These are phyloP conservation scores for Acidiella bohemica DNA, from an alignment of 495 filamentous ascomycete species.

Conservation along the genomic window DNA sequence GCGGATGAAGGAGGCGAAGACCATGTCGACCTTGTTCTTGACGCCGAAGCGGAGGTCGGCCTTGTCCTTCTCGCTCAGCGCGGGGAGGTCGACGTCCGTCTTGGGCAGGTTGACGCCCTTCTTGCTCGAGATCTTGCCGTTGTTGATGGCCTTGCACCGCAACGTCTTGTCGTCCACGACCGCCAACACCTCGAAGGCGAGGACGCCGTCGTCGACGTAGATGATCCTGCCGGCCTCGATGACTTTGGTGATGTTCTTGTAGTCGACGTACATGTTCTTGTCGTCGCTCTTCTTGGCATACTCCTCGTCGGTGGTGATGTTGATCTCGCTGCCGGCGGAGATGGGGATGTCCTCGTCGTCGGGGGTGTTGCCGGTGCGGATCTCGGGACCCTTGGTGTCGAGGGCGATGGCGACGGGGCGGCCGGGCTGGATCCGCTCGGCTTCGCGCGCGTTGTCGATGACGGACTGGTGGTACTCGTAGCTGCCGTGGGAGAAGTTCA, in stretches of 20 bases:
- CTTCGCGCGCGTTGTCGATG: slow-evolving; percentile 82
- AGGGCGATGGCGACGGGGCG: slow-evolving; percentile 92
- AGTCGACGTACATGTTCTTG: slow-evolving; percentile 96
- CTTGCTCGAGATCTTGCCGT: slow-evolving; percentile 92
- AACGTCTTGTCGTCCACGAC: slow-evolving; percentile 81
- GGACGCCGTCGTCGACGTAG: slow-evolving; percentile 95
- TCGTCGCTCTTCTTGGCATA: slow-evolving; percentile 73
- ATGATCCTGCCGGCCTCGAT: slow-evolving; percentile 86
- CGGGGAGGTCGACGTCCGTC: slow-evolving; percentile 94
- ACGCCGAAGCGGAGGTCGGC: slow-evolving; percentile 86
- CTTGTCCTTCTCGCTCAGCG: slow-evolving; percentile 97
- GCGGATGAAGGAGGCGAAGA: slow-evolving; percentile 97
- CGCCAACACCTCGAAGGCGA: slow-evolving; percentile 85
- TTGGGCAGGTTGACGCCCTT: slow-evolving; percentile 98
- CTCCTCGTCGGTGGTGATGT: slow-evolving; percentile 94
- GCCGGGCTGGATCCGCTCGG: slow-evolving; percentile 58
- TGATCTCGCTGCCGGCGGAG: slow-evolving; percentile 63
- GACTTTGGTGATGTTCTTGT: slow-evolving; percentile 99
- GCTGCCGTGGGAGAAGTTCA: slow-evolving; percentile 98
- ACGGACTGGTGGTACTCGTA: slow-evolving; percentile 96
- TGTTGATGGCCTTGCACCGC: slow-evolving; percentile 74
- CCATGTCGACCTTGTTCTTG: slow-evolving; percentile 96
- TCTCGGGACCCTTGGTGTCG: slow-evolving; percentile 98
- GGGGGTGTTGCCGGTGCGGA: slow-evolving; percentile 86
- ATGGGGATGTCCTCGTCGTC: slow-evolving; percentile 80